Evolutionary conservation across 1,284 basidiomycete species (phyloP), one percentile per base, ranked within the genome.

Genomic region (Pterula multifida): DNA sequence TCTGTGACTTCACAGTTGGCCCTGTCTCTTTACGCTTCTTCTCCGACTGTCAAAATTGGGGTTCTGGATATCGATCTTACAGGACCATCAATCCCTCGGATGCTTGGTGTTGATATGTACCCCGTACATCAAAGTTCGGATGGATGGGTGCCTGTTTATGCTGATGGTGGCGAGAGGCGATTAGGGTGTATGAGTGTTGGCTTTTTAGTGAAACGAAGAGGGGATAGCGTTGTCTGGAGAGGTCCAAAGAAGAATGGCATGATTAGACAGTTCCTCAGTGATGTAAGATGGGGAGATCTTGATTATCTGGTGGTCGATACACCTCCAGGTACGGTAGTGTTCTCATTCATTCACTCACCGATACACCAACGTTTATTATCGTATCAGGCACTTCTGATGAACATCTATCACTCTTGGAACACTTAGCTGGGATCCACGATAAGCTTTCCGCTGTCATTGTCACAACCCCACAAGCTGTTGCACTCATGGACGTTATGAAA

Each of bases 221-320:
- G 88, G 49, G 94, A 97, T 62, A 89, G 85, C 13, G 92, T 99
- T 32, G 90, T 99, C 0, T 99, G 96, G 96, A 72, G 96, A 57
- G 96, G 96, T 0, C 96, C 96, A 28, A 98, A 98, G 77, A 99
- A 98, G 78, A 97, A 97, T 60, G 96, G 91, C 46, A 98, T 98
- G 96, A 98, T 99, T 60, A 74, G 93, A 59, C 96, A 99, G 70
- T 98, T 99, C 63, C 67, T 98, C 62, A 84, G 83, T 58, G 94
- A 99, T 60, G 96, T 98, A 11, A 70, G 92, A 54, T 99, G 96
- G 96, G 95, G 93, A 48, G 84, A 92, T 45, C 70, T 98, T 53
- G 96, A 99, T 68, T 98, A 94, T 69, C 72, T 99, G 47, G 81
- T 99, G 49, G 86, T 98, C 52, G 96, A 99, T 64, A 99, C 96